Percentiles rank a stretch among this genome's conserved stretches.
Evolutionary conservation across 345 rosid species (phyloP).

Genomic region (Gossypium ekmanianum): DNA sequence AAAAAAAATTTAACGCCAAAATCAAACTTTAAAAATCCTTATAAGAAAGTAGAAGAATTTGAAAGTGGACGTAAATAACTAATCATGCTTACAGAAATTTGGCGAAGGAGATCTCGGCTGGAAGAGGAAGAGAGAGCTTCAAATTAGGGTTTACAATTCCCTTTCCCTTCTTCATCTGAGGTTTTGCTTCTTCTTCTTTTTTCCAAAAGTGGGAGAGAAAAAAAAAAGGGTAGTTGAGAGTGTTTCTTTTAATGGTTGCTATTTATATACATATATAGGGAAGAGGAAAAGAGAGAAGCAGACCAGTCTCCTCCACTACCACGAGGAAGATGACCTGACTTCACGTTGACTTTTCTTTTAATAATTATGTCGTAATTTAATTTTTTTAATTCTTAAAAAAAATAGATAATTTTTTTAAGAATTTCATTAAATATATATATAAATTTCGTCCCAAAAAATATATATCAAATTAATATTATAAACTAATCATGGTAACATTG

Average conservation of each 20-base stretch:
- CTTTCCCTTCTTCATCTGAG: constrained; percentile 41
- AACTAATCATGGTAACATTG: too few relatives aligned
- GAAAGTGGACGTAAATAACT: neutral
- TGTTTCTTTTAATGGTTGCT: neutral
- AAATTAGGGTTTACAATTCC: constrained; percentile 31
- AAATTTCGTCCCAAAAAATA: too few relatives aligned
- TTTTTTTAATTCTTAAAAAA: neutral
- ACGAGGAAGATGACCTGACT: constrained; percentile 11
- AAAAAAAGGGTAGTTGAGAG: neutral
- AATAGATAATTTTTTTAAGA: too few relatives aligned
- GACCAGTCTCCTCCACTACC: constrained; percentile 5
- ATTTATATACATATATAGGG: neutral
- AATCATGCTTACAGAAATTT: constrained; percentile 43
- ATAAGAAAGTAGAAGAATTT: constrained; percentile 1
- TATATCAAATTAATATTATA: too few relatives aligned
- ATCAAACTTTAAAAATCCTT: neutral
- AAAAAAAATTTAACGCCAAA: neutral
- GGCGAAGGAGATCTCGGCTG: constrained; percentile 45
- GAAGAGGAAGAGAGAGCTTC: constrained; percentile 46
- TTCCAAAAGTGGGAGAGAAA: neutral
- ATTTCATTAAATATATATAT: too few relatives aligned
- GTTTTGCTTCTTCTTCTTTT: neutral
- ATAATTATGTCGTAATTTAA: neutral
- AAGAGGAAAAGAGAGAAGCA: neutral
- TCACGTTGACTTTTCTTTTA: constrained; percentile 8